Conservation (phyloP, 2,329 filamentous ascomycete genomes). For the Colletotrichum aenigma region DNA sequence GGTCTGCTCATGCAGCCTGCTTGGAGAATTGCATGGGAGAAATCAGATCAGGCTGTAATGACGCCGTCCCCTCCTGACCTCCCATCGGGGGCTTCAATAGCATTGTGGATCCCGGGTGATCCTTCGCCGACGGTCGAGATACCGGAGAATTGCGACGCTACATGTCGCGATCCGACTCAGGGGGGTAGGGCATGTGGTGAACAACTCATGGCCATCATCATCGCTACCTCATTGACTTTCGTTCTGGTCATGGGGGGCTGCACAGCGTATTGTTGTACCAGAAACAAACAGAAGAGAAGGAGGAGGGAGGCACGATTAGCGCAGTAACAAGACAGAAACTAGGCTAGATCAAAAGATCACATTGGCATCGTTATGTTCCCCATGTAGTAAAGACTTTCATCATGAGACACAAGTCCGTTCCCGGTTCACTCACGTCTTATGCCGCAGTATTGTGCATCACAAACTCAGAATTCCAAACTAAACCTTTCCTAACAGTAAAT, state of each 20-base stretch:
- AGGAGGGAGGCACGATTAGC: not conserved
- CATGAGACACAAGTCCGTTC: no score
- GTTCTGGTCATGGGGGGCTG: not conserved
- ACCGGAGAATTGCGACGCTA: not conserved
- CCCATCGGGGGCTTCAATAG: not conserved
- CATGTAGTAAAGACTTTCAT: no score
- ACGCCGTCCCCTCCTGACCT: not conserved
- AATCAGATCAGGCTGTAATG: fast-evolving
- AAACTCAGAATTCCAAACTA: no score
- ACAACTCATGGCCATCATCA: not conserved
- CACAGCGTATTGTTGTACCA: not conserved
- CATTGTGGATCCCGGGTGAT: not conserved
- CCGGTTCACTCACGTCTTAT: no score
- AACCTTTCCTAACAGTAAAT: no score
- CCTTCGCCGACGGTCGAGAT: not conserved
- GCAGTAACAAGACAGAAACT: no score
- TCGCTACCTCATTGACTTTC: not conserved
- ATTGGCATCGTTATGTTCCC: no score
- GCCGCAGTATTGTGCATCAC: no score
- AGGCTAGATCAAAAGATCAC: no score
- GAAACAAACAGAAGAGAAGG: not conserved
- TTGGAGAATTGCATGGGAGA: not conserved
- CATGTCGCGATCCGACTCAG: not conserved
- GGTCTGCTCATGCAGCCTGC: not conserved
- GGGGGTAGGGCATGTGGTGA: not conserved